phyloP scores from a whole-genome alignment of 2,329 filamentous ascomycete genomes.

The Amesomyces nigricolor region DNA sequence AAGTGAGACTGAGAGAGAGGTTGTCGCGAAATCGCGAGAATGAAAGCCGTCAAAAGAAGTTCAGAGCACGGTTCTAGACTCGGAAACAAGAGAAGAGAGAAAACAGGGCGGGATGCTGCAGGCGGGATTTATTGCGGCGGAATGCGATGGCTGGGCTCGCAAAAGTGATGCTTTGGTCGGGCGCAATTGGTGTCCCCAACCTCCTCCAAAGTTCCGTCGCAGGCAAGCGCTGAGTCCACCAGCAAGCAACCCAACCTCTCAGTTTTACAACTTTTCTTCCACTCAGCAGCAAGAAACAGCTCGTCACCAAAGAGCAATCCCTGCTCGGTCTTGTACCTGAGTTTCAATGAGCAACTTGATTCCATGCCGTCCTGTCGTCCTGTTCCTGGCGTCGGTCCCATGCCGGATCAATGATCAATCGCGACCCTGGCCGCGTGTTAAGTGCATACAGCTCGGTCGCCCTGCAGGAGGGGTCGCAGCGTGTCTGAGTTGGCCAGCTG shows the following conservation, averaged over 20 bases:
- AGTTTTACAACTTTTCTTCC: slow-evolving; percentile 17
- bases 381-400: slow-evolving; percentile 5
- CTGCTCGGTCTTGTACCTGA: not conserved
- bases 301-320: slow-evolving; percentile 6
- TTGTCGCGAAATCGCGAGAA: not conserved
- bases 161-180: slow-evolving; percentile 22
- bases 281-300: slow-evolving; percentile 2
- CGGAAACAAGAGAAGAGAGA: slow-evolving; percentile 3
- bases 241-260: slow-evolving; percentile 21
- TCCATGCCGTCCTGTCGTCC: not conserved
- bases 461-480: slow-evolving; percentile 4
- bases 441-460: slow-evolving; percentile 2
- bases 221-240: slow-evolving; percentile 2
- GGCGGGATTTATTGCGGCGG: slow-evolving; percentile 22
- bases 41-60: not conserved
- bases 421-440: not conserved
- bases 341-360: not conserved
- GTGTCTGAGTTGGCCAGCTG: slow-evolving; percentile 22
- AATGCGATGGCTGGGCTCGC: slow-evolving; percentile 21
- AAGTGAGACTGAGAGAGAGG: not conserved
- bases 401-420: not conserved
- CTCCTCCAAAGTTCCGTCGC: slow-evolving; percentile 19
- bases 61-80: not conserved
- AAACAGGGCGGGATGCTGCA: slow-evolving; percentile 13
- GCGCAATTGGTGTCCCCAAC: slow-evolving; percentile 25